Evolutionary conservation across 2,329 filamentous ascomycete genomes (phyloP).

Genomic region (Geosmithia putterillii): DNA sequence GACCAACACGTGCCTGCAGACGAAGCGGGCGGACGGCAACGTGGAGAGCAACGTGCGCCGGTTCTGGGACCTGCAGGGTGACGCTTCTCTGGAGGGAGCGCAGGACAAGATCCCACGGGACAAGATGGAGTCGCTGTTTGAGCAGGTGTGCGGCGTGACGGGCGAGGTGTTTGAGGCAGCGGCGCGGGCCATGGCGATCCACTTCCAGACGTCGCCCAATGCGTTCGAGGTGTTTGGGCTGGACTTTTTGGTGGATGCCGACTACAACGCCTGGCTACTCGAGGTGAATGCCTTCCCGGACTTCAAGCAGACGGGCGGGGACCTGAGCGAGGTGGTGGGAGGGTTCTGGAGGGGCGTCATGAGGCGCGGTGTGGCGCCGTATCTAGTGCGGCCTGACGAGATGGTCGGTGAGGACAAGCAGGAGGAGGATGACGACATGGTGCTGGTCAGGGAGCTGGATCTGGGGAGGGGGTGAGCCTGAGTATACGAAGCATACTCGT

Average conservation of each 20-base stretch:
- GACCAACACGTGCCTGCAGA: slow-evolving; percentile 91
- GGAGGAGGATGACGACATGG: slow-evolving; percentile 24
- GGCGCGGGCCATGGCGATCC: slow-evolving; percentile 68
- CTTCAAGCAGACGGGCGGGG: slow-evolving; percentile 85
- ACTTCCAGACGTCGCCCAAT: slow-evolving; percentile 83
- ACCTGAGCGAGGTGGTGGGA: slow-evolving; percentile 57
- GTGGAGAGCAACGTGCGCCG: slow-evolving; percentile 42
- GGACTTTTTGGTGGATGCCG: slow-evolving; percentile 71
- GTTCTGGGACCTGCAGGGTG: slow-evolving; percentile 54
- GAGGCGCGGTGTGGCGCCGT: slow-evolving; percentile 50
- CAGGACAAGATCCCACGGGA: slow-evolving; percentile 23
- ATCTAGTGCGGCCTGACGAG: slow-evolving; percentile 18
- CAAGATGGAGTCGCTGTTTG: slow-evolving; percentile 53
- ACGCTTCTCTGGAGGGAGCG: too few species aligned
- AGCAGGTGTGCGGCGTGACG: slow-evolving; percentile 62
- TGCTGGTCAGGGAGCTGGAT: slow-evolving; percentile 39
- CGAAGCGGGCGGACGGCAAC: slow-evolving; percentile 36
- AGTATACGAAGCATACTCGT: not conserved
- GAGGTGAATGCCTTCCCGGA: slow-evolving; percentile 96
- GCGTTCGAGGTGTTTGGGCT: slow-evolving; percentile 88
- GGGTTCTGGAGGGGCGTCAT: slow-evolving; percentile 70
- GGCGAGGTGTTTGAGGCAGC: slow-evolving; percentile 79
- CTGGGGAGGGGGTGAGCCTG: slow-evolving; percentile 29
- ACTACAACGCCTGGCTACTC: slow-evolving; percentile 57
- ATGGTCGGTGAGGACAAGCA: not conserved